Conservation (phyloP, 2,329 filamentous ascomycete species). For the Sporothrix brunneoviolacea region DNA sequence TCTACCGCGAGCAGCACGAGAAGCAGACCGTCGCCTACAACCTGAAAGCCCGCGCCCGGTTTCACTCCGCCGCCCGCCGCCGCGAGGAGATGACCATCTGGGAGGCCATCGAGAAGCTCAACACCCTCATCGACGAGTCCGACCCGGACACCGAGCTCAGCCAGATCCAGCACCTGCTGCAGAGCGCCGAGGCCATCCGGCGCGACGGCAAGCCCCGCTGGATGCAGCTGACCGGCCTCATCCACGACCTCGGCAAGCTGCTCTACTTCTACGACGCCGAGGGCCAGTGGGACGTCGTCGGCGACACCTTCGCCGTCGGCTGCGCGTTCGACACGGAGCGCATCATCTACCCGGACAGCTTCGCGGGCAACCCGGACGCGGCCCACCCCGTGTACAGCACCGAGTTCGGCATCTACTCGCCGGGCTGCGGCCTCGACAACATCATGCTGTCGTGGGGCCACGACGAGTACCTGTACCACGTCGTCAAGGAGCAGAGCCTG, state of each 20-base stretch:
- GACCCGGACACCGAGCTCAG: constrained; percentile 83
- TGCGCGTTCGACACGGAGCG: constrained; percentile 61
- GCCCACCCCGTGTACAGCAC: constrained; percentile 66
- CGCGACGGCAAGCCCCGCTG: constrained; percentile 75
- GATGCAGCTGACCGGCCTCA: constrained; percentile 73
- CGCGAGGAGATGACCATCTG: constrained; percentile 74
- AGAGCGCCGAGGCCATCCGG: constrained; percentile 83
- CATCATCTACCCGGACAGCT: constrained; percentile 77
- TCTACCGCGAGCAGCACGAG: constrained; percentile 68
- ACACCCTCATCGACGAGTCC: constrained; percentile 83
- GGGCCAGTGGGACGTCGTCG: constrained; percentile 91
- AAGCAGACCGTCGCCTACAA: constrained; percentile 81
- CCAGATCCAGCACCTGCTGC: constrained; percentile 85
- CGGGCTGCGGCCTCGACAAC: constrained; percentile 76
- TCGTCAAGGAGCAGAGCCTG: constrained; percentile 73
- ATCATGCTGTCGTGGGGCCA: constrained; percentile 89
- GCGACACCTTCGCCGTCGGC: constrained; percentile 75
- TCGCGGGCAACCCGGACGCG: constrained; percentile 68
- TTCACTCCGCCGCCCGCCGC: constrained; percentile 55
- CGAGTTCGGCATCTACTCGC: constrained; percentile 71
- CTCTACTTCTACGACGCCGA: constrained; percentile 75
- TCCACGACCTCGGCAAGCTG: constrained; percentile 75
- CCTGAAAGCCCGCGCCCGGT: constrained; percentile 66
- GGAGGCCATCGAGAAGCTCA: constrained; percentile 88
- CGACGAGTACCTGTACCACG: constrained; percentile 81